A percentile compares a stretch with the other conserved stretches of the same genome.
These are phyloP conservation scores for Ogataea corticis DNA, from an alignment of 805 yeast genomes.

Conservation along the genomic window DNA sequence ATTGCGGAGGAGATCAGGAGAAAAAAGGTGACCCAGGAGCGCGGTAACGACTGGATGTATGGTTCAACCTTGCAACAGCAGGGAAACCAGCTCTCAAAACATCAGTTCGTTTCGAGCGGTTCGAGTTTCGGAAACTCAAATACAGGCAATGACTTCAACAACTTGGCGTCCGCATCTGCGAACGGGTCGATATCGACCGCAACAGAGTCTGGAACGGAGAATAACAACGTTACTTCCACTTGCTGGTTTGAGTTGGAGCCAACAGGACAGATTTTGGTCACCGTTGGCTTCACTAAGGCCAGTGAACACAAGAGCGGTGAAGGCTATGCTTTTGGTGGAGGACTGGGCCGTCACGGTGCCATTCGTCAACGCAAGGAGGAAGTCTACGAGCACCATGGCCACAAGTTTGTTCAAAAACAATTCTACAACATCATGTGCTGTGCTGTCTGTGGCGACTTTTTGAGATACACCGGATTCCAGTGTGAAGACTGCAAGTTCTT, in stretches of 20 bases:
- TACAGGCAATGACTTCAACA: conserved; percentile 15
- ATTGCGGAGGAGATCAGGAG: conserved; percentile 93
- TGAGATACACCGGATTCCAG: conserved; percentile 83
- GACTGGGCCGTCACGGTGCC: conserved; percentile 95
- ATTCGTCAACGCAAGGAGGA: conserved; percentile 90
- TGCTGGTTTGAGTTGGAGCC: conserved; percentile 94
- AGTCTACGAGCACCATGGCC: conserved; percentile 94
- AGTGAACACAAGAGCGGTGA: conserved; percentile 45
- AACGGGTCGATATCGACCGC: conserved; percentile 13
- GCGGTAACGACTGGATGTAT: conserved; percentile 81
- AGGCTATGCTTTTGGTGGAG: conserved; percentile 54
- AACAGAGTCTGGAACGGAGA: conserved; percentile 10
- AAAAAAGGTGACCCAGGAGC: conserved; percentile 74
- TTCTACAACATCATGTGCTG: conserved; percentile 96
- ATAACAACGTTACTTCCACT: conserved; percentile 48
- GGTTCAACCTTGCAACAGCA: conserved; percentile 57
- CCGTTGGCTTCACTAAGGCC: conserved; percentile 75
- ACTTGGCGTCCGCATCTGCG: conserved; percentile 13
- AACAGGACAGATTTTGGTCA: conserved; percentile 81
- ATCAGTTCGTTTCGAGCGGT: conserved; percentile 8
- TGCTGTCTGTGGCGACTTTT: conserved; percentile 94
- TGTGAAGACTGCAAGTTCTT: conserved; percentile 82
- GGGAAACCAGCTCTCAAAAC: conserved; percentile 7
- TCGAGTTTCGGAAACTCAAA: conserved; percentile 12
- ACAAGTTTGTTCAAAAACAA: conserved; percentile 92